Evolutionary conservation across 306 rosid species (phyloP), one percentile per base, ranked within the genome.

Genomic region (Senna tora): DNA sequence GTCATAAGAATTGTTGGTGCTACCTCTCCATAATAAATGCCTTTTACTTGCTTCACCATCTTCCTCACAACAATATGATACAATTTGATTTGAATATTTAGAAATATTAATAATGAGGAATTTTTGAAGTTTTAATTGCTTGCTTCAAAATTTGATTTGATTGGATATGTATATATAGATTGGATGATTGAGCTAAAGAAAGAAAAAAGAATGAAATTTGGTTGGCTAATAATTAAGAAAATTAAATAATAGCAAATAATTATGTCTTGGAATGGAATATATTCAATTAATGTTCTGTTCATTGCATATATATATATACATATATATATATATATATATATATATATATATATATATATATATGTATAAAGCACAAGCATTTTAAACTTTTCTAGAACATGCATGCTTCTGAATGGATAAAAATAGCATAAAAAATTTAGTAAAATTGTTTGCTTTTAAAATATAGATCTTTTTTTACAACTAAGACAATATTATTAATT

Each of bases 1-100:
- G 79, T 71, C 63, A 80, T 69, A 49, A 83, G 45, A 5, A 76
- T 69, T 13, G 87, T 54, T 1, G 96, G 97, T 64, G 91, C 93
- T 32, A 87, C 77, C 74, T 89, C 97, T 19, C 78, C 85, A 77
- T 71, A 25, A 77, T 71, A 25, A 25, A 57, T 83, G 30, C 46
- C 28, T 59, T 22, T 59, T 14, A 34, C 63, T 45, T 72, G 76
- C 80, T 81, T 84, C 80, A 28, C 75, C 93, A 86, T 86, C 72
- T 51, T 64, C 56, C 3, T 25, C 30, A 25, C 30, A 25, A 25
- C 30, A 25, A 25, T n/a, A n/a, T 25, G 30, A 25, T 25, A 25
- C n/a, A n/a, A 3, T 25, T 25, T 25, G 30, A 25, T 25, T 25
- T n/a, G n/a, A 1, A 25, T 25, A 25, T 25, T 25, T 25, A 1